A percentile compares a stretch with the other conserved stretches of the same genome.
These are phyloP conservation scores for Paracoccidioides lutzii DNA, from an alignment of 2,329 filamentous ascomycete species.

Conservation along the genomic window DNA sequence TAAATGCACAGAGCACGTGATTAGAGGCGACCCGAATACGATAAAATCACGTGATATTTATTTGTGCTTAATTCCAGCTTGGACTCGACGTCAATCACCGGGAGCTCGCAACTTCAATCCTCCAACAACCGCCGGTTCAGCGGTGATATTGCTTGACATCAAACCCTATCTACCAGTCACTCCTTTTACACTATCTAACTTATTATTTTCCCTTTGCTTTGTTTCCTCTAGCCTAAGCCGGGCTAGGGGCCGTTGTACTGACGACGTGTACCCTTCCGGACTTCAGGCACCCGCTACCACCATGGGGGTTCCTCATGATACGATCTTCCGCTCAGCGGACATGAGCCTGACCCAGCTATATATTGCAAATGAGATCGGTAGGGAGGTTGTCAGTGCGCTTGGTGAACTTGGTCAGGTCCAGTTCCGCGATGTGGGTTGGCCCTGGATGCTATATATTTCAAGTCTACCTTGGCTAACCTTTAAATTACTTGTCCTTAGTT, in stretches of 20 bases:
- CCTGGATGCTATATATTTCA: background rate
- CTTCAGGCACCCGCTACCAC: slow-evolving; percentile 11
- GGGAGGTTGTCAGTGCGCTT: slow-evolving; percentile 91
- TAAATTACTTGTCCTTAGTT: slow-evolving; percentile 43
- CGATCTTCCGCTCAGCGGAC: slow-evolving; percentile 98
- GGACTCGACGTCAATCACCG: background rate
- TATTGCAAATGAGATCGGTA: slow-evolving; percentile 95
- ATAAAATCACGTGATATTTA: background rate
- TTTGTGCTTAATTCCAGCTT: too few species aligned
- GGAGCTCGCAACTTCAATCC: background rate
- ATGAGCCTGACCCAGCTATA: slow-evolving; percentile 99
- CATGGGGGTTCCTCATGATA: slow-evolving; percentile 61
- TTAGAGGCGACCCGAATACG: background rate
- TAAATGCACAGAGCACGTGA: background rate
- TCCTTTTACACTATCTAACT: background rate
- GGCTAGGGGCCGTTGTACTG: background rate
- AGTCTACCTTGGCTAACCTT: slow-evolving; percentile 11
- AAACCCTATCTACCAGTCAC: background rate
- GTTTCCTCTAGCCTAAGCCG: too few species aligned
- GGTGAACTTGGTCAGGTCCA: slow-evolving; percentile 94
- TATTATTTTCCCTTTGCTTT: background rate
- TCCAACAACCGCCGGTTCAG: background rate
- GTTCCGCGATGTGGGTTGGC: slow-evolving; percentile 74
- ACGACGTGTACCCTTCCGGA: background rate
- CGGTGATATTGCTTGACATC: background rate